Conservation (phyloP, 2,329 filamentous ascomycete genomes). For the Pseudocercospora fijiensis region DNA sequence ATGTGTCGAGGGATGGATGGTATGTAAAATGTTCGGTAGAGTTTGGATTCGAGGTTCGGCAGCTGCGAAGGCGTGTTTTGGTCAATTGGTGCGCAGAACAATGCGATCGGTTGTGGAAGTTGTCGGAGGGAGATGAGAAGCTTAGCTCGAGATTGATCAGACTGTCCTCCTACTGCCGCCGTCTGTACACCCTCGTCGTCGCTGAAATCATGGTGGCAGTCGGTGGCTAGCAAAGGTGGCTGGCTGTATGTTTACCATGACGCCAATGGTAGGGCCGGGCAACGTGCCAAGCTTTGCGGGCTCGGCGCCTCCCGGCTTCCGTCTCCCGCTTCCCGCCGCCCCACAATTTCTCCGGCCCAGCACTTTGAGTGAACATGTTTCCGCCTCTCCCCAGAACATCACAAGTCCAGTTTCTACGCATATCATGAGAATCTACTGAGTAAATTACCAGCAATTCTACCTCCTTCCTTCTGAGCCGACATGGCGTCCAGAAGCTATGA, state of each 20-base stretch:
- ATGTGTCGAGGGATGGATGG: background rate
- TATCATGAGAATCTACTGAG: too few species aligned
- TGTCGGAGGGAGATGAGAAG: conserved; percentile 1
- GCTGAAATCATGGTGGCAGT: conserved; percentile 4
- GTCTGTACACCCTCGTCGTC: background rate
- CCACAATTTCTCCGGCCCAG: too few species aligned
- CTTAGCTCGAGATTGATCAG: conserved; percentile 4
- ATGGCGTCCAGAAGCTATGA: too few species aligned
- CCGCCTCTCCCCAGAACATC: too few species aligned
- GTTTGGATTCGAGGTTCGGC: background rate
- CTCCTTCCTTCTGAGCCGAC: too few species aligned
- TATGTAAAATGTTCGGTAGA: conserved; percentile 5
- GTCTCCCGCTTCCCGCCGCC: too few species aligned
- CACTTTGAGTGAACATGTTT: too few species aligned
- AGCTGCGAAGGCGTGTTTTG: background rate
- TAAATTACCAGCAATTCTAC: too few species aligned
- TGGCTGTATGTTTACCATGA: background rate
- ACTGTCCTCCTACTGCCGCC: background rate
- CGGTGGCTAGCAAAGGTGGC: background rate
- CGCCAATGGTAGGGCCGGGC: background rate
- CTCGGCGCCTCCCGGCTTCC: background rate
- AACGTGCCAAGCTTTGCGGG: background rate
- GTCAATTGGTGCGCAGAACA: conserved; percentile 8
- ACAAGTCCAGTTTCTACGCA: too few species aligned
- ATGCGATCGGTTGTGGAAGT: conserved; percentile 6